Percentiles rank a stretch among this genome's conserved stretches.
Conservation (phyloP, 2,329 filamentous ascomycete genomes). For the Monosporascus sp. region DNA sequence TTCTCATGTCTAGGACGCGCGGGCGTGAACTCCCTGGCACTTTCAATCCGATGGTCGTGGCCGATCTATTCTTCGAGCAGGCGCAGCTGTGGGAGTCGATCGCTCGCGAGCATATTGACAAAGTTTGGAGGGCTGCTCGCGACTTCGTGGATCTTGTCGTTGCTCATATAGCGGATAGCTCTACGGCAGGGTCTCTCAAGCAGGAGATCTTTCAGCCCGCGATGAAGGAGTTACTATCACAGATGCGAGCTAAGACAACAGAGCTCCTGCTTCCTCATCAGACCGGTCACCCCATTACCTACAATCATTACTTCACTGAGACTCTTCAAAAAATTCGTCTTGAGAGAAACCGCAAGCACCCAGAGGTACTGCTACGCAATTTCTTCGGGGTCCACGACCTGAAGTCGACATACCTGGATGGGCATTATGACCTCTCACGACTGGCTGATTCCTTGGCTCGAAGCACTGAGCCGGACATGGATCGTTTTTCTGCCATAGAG, state of each 20-base stretch:
- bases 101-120: constrained; percentile 41
- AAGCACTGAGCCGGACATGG: no score
- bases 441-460: no score
- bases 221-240: constrained; percentile 29
- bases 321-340: constrained; percentile 18
- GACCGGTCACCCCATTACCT: constrained; percentile 45
- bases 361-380: constrained; percentile 7
- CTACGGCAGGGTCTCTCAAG: constrained; percentile 32
- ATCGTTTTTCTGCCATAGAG: no score
- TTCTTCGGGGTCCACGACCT: constrained; percentile 11
- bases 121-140: constrained; percentile 37
- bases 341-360: constrained; percentile 7
- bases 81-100: constrained; percentile 46
- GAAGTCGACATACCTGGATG: no score
- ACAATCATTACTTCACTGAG: constrained; percentile 42
- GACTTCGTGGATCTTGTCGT: constrained; percentile 44
- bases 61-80: constrained; percentile 55
- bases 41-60: constrained; percentile 54
- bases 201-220: constrained; percentile 32
- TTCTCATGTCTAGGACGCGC: constrained; percentile 33
- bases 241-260: constrained; percentile 33
- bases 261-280: constrained; percentile 42
- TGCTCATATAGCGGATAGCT: constrained; percentile 30
- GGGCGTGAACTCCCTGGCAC: constrained; percentile 55
- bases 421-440: no score